Base-by-base conservation (phyloP, 345 rosid species). In the Aethionema arabicum region DNA sequence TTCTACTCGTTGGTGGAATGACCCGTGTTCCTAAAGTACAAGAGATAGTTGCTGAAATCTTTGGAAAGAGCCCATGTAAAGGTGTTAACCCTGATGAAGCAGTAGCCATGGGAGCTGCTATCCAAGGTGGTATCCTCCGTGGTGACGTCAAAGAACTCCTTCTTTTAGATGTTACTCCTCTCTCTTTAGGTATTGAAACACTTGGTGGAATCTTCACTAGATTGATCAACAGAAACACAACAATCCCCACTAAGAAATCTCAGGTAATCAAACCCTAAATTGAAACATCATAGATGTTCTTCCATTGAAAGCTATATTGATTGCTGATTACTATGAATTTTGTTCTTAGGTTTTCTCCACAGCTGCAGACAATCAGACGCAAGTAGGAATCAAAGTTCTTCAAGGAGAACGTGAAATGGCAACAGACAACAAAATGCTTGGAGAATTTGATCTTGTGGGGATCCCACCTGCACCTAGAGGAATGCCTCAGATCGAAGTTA, bases 211-310 rank as follows among this genome's bases (percentile, higher is more conserved):
- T 79, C 51, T 77, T 82, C 72, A 77, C 86, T 40, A 60, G 71
- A 31, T 66, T 82, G 70, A 79, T 82, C 39, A 65, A 67, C 55
- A 57, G 84, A 29, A 82, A 82, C 64, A 82, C 84, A 29, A 77
- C 86, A 4, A 82, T 82, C 41, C 86, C 86, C 11, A 82, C 86
- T 5, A 79, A 77, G 82, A 79, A 82, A 63, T 63, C 77, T 50
- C 80, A 79, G 83, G 86, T 82, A 44, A 32, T 46, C 30, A 33
- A 52, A 7, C 43, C 27, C 27, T 21, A 21, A 21, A 21, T 52
- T 59, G 48, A 16, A 15, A 51, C 15, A 15, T 32, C 2, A 58
- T 14, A 32, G 64, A 47, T 14, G 27, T 21, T 21, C 27, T 15
- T 35, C 5, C 31, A 44, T 5, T 49, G n/a, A 3, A 16, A 38